A percentile compares a stretch with the other conserved stretches of the same genome.
phyloP scores from a whole-genome alignment of 768 basidiomycete genomes.

The Lactarius hatsudake region DNA sequence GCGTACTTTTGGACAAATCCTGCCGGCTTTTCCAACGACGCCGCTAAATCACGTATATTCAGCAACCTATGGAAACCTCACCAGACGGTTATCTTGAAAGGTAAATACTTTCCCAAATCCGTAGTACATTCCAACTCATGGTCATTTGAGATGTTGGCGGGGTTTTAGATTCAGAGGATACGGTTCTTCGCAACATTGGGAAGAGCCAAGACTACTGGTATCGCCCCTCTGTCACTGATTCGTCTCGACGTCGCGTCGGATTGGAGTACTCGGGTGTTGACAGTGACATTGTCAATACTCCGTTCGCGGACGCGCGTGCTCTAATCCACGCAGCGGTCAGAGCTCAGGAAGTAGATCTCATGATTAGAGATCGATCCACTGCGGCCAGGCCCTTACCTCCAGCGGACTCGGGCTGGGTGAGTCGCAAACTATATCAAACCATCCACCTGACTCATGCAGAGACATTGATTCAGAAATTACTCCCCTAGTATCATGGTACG shows the following conservation, averaged over 20 bases:
- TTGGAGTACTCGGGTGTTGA: background rate
- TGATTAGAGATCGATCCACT: background rate
- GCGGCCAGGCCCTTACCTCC: background rate
- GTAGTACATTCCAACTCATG: too few relatives aligned
- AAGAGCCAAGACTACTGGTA: background rate
- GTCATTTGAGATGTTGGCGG: background rate
- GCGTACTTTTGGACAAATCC: background rate
- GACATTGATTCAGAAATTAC: background rate
- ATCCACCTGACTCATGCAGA: background rate
- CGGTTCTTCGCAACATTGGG: background rate
- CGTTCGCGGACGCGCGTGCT: background rate
- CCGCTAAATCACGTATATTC: background rate
- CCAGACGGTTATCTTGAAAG: constrained; percentile 12
- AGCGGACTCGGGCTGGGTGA: background rate
- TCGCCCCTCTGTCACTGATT: background rate
- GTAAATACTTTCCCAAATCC: background rate
- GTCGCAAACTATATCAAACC: background rate
- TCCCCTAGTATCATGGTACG: background rate
- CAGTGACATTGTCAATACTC: background rate
- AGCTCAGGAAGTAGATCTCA: background rate
- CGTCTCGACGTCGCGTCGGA: background rate
- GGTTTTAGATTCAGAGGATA: background rate
- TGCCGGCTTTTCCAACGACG: background rate
- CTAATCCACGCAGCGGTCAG: background rate
- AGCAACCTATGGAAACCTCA: constrained; percentile 13